phyloP scores from a whole-genome alignment of 2,329 filamentous ascomycete genomes.

The Scolecobasidium constrictum region DNA sequence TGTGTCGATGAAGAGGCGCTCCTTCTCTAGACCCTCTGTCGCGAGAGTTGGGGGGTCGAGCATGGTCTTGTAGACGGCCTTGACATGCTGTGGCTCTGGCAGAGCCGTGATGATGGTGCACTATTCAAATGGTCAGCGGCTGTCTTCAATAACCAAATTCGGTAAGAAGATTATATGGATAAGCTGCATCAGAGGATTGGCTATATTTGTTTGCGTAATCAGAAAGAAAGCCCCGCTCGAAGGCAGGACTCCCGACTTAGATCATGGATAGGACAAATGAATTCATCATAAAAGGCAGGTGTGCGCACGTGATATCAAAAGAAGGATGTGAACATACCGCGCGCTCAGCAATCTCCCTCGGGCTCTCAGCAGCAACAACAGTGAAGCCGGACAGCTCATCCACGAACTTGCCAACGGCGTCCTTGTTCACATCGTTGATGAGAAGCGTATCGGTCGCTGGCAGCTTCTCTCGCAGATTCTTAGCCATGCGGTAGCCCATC shows the following conservation, averaged over 20 bases:
- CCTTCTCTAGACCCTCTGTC: conserved; percentile 35
- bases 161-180: conserved; percentile 5
- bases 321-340: conserved; percentile 41
- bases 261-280: conserved; percentile 48
- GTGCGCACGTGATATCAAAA: conserved; percentile 10
- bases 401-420: conserved; percentile 44
- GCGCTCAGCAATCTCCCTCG: conserved; percentile 54
- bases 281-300: conserved; percentile 36
- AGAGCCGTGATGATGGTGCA: conserved; percentile 80
- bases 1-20: conserved; percentile 84
- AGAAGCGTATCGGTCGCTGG: conserved; percentile 50
- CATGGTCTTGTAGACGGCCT: conserved; percentile 69
- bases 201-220: conserved; percentile 53
- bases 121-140: conserved; percentile 36
- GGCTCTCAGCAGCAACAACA: conserved; percentile 45
- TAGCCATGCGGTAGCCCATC: conserved; percentile 62
- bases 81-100: conserved; percentile 81
- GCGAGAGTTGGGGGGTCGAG: conserved; percentile 47
- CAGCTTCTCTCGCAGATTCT: conserved; percentile 57
- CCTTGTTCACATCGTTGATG: conserved; percentile 54
- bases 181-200: conserved; percentile 55
- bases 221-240: conserved; percentile 34
- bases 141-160: conserved; percentile 1
- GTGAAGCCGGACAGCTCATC: conserved; percentile 39
- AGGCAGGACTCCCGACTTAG: conserved; percentile 56